Percentiles rank a stretch among this genome's conserved stretches.
phyloP scores from a whole-genome alignment of 148 eudicot species.

The Diospyros lotus region DNA sequence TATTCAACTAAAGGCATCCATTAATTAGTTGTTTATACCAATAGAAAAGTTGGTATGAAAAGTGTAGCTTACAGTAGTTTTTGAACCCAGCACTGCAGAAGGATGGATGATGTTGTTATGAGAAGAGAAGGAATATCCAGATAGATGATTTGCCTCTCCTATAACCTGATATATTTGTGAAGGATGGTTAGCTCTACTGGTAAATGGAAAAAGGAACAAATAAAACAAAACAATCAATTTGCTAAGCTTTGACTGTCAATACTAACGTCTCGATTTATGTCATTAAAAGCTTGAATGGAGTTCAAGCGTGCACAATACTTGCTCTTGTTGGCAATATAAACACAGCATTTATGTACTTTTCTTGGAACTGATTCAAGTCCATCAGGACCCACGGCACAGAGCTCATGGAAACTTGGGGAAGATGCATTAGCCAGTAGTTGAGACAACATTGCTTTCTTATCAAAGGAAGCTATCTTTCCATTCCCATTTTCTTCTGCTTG shows the following conservation, averaged over 20 bases:
- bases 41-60: not conserved
- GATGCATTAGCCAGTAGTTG: constrained; percentile 93
- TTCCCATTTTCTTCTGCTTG: constrained; percentile 74
- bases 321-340: constrained; percentile 78
- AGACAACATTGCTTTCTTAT: constrained; percentile 54
- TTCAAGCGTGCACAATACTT: constrained; percentile 92
- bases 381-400: constrained; percentile 57
- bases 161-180: constrained; percentile 46
- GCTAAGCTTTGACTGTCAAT: not conserved
- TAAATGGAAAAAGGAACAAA: not conserved
- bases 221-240: constrained; percentile 4
- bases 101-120: constrained; percentile 89
- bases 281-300: constrained; percentile 84
- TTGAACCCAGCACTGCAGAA: constrained; percentile 79
- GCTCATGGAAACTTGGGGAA: constrained; percentile 83
- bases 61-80: constrained; percentile 69
- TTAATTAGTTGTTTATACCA: not conserved
- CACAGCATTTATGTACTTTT: constrained; percentile 90
- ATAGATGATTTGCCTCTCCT: constrained; percentile 86
- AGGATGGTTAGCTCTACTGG: constrained; percentile 1
- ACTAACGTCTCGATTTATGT: constrained; percentile 97
- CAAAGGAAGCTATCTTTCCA: constrained; percentile 34
- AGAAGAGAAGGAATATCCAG: constrained; percentile 76
- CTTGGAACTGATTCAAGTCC: constrained; percentile 47
- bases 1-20: not conserved